Evolutionary conservation across 2,329 filamentous ascomycete species (phyloP).

Genomic region (Xylaria arbuscula): DNA sequence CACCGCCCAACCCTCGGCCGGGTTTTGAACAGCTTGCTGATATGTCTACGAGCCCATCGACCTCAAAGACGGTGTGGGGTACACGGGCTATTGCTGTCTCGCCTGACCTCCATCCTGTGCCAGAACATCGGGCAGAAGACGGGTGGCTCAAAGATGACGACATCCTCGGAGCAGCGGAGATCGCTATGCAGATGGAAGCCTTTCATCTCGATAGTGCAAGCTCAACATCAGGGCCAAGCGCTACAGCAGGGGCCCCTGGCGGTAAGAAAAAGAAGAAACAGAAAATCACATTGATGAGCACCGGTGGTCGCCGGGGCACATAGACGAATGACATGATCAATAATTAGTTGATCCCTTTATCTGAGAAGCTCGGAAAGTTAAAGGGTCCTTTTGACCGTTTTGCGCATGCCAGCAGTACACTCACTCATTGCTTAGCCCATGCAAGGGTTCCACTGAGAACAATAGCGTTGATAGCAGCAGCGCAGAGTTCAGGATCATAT

Average conservation of each 20-base stretch:
- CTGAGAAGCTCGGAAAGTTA: not conserved
- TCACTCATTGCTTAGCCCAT: conserved; percentile 11
- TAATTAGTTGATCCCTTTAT: conserved; percentile 6
- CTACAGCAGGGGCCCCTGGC: conserved; percentile 44
- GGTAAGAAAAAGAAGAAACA: conserved; percentile 78
- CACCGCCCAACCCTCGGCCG: conserved; percentile 67
- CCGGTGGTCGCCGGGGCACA: conserved; percentile 60
- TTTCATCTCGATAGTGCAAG: conserved; percentile 54
- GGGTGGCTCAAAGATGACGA: conserved; percentile 89
- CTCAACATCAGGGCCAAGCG: conserved; percentile 33
- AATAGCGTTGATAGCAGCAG: conserved; percentile 1
- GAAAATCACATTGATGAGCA: conserved; percentile 79
- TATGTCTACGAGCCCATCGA: conserved; percentile 83
- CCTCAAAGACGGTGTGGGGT: conserved; percentile 90
- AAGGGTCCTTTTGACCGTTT: not conserved
- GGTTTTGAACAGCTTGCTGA: conserved; percentile 77
- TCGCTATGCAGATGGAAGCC: conserved; percentile 69
- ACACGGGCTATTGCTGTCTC: conserved; percentile 75
- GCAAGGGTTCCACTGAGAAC: conserved; percentile 1
- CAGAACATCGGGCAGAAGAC: conserved; percentile 68
- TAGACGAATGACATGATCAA: conserved; percentile 33
- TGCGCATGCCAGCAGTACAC: conserved; percentile 3
- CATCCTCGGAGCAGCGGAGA: conserved; percentile 71
- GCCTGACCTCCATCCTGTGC: conserved; percentile 61
- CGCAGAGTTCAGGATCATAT: not conserved